These are phyloP conservation scores for Populus simonii DNA, from an alignment of 345 rosid genomes.

Conservation along the genomic window DNA sequence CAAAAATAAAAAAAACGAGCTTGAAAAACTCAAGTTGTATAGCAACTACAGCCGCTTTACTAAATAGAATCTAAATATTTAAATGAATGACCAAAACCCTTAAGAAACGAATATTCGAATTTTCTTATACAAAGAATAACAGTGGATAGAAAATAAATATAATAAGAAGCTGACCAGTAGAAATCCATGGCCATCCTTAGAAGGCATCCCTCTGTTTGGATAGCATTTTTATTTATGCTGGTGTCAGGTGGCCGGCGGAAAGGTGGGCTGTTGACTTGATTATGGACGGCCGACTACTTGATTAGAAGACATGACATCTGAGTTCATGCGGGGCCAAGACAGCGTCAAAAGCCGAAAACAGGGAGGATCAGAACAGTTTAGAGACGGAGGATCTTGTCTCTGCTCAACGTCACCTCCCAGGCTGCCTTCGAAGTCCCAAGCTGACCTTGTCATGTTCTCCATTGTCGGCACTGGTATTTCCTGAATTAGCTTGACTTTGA, in stretches of 20 bases:
- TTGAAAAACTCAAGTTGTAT: too few species aligned
- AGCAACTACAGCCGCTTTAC: too few species aligned
- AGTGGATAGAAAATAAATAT: too few species aligned
- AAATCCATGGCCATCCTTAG: too few species aligned
- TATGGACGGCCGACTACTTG: not conserved
- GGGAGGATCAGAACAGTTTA: not conserved
- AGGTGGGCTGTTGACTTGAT: not conserved
- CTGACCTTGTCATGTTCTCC: not conserved
- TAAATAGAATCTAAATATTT: too few species aligned
- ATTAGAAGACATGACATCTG: not conserved
- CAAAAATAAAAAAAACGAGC: too few species aligned
- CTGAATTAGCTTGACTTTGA: not conserved
- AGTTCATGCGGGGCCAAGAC: not conserved
- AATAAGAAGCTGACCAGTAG: too few species aligned
- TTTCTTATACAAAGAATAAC: too few species aligned
- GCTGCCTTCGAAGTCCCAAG: not conserved
- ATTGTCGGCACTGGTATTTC: not conserved
- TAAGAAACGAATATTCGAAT: too few species aligned
- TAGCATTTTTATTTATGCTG: not conserved
- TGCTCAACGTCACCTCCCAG: not conserved
- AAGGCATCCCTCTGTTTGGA: too few species aligned
- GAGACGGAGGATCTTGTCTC: not conserved
- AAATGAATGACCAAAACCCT: too few species aligned
- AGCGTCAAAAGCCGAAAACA: not conserved
- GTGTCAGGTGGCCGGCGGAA: not conserved